Conservation (phyloP, 2,329 filamentous ascomycete genomes). For the Nothopassalora personata region DNA sequence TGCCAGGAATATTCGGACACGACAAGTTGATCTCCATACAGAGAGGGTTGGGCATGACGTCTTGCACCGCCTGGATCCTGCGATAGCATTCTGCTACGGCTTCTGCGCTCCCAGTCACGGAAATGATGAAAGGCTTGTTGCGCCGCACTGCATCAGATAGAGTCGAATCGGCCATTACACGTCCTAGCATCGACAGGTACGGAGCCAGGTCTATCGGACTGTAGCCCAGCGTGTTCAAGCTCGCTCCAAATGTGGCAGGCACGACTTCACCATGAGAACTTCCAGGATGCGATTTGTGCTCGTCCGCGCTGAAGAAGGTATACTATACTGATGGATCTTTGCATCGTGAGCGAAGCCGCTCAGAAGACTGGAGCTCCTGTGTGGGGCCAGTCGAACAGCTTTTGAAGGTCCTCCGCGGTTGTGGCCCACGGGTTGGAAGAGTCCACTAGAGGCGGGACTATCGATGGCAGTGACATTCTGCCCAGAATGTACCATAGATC, state of each 20-base stretch:
- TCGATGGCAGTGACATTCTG: constrained; percentile 39
- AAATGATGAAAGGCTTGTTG: constrained; percentile 61
- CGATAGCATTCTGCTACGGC: constrained; percentile 56
- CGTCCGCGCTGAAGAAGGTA: constrained; percentile 55
- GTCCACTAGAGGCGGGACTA: constrained; percentile 65
- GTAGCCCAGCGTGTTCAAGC: constrained; percentile 69
- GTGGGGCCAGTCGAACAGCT: constrained; percentile 55
- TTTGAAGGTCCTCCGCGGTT: constrained; percentile 54
- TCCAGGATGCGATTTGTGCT: constrained; percentile 27
- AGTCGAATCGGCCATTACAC: constrained; percentile 16
- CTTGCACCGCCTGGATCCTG: constrained; percentile 39
- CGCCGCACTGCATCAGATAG: constrained; percentile 12
- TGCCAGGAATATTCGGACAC: constrained; percentile 67
- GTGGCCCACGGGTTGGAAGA: constrained; percentile 74
- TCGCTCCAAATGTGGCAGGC: constrained; percentile 17
- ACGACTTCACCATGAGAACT: constrained; percentile 26
- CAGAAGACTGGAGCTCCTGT: constrained; percentile 65
- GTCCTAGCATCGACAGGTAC: constrained; percentile 54
- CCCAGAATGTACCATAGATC: not conserved
- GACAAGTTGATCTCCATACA: constrained; percentile 73
- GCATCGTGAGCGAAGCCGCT: constrained; percentile 60
- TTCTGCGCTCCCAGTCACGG: constrained; percentile 59
- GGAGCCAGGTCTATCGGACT: constrained; percentile 56
- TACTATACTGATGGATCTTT: constrained; percentile 58
- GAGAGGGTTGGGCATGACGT: constrained; percentile 43